phyloP scores from a whole-genome alignment of 106 monocot genomes.

The Agapanthus africanus region DNA sequence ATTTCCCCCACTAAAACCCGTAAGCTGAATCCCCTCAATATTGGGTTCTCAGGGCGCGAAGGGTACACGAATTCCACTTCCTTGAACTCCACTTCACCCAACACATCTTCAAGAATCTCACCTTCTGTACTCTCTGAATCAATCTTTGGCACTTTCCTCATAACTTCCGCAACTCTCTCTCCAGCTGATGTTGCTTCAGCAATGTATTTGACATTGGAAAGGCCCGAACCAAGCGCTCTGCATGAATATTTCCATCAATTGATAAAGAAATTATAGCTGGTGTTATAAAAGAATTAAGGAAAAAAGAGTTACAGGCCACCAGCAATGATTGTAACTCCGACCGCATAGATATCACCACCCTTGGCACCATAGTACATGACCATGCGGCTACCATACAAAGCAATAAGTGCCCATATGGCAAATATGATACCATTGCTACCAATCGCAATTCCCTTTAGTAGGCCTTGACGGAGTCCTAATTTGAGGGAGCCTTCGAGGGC shows the following conservation, averaged over 20 bases:
- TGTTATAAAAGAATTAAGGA: no score
- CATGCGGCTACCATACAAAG: conserved; percentile 75
- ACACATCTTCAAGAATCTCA: conserved; percentile 2
- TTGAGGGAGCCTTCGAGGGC: conserved; percentile 56
- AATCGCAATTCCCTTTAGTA: conserved; percentile 69
- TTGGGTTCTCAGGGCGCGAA: conserved; percentile 21
- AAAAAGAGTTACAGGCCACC: conserved; percentile 51
- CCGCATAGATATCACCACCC: conserved; percentile 72
- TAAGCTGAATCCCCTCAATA: conserved; percentile 26
- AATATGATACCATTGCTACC: conserved; percentile 71
- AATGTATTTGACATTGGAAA: conserved; percentile 18
- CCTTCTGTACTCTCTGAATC: conserved; percentile 11
- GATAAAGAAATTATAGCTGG: no score
- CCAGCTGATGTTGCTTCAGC: conserved; percentile 9
- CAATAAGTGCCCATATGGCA: conserved; percentile 66
- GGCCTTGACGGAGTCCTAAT: conserved; percentile 62
- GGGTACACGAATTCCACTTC: conserved; percentile 37
- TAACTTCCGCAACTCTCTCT: conserved; percentile 4
- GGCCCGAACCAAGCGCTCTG: conserved; percentile 12
- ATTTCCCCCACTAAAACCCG: conserved; percentile 30
- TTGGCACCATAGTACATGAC: conserved; percentile 58
- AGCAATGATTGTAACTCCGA: conserved; percentile 39
- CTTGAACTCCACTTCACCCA: conserved; percentile 26
- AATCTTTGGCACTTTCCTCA: conserved; percentile 1
- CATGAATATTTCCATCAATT: no score